These are phyloP conservation scores for Thuja plicata DNA, from an alignment of 83 land plant species.

Conservation along the genomic window DNA sequence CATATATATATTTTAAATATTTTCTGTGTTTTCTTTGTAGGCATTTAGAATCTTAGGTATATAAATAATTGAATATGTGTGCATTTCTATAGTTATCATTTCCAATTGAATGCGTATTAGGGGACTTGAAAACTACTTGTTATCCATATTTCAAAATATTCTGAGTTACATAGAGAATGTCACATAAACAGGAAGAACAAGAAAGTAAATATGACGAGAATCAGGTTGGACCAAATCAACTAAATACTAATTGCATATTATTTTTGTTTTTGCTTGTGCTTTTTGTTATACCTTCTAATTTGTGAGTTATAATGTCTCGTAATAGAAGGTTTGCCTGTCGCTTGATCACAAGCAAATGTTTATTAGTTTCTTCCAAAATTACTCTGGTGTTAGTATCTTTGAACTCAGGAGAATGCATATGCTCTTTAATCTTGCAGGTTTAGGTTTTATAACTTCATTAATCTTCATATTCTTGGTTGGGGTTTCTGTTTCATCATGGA, in stretches of 20 bases:
- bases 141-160: too few species aligned
- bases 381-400: neutral
- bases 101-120: too few species aligned
- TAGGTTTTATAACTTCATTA: slow-evolving; percentile 67
- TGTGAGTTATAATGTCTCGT: neutral
- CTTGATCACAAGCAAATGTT: neutral
- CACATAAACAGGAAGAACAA: too few species aligned
- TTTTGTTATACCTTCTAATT: neutral
- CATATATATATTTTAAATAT: too few species aligned
- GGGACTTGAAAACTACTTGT: too few species aligned
- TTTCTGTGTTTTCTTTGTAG: too few species aligned
- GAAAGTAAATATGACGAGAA: too few species aligned
- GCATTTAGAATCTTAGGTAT: too few species aligned
- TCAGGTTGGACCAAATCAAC: too few species aligned
- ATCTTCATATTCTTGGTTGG: slow-evolving; percentile 73
- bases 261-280: neutral
- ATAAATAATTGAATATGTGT: too few species aligned
- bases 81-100: too few species aligned
- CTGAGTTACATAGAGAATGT: too few species aligned
- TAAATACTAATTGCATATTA: neutral
- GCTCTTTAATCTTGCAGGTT: slow-evolving; percentile 24
- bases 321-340: neutral
- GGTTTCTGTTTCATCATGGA: slow-evolving; percentile 76
- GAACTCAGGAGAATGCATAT: neutral
- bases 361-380: neutral